Percentiles rank a stretch among this genome's conserved stretches.
These are phyloP conservation scores for Annulohypoxylon nitens DNA, from an alignment of 495 filamentous ascomycete genomes.

Conservation along the genomic window DNA sequence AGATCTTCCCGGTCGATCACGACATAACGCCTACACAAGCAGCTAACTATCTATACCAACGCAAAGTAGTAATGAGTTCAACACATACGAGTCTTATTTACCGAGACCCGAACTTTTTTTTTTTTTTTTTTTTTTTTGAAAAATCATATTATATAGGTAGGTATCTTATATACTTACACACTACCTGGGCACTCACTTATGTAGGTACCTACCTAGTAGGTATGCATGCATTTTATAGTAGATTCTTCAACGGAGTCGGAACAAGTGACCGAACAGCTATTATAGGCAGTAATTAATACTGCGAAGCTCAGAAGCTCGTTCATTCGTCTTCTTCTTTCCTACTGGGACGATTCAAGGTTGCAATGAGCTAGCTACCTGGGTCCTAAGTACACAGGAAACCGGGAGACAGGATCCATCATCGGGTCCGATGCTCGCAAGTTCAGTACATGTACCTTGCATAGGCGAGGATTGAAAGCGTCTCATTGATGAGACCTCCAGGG, in stretches of 20 bases:
- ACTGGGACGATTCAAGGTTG: constrained; percentile 18
- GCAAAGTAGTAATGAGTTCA: no score
- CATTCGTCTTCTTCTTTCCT: background rate
- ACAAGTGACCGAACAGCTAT: constrained; percentile 22
- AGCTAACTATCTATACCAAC: no score
- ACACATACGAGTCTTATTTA: no score
- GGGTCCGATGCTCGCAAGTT: constrained; percentile 28
- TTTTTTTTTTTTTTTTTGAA: no score
- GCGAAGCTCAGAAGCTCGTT: background rate
- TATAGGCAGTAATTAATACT: background rate
- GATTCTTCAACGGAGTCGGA: constrained; percentile 15
- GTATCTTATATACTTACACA: background rate
- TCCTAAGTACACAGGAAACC: background rate
- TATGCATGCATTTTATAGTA: background rate
- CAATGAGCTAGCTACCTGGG: constrained; percentile 5
- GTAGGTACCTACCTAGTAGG: background rate
- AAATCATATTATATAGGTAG: no score
- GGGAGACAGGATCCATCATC: constrained; percentile 30
- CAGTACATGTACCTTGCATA: constrained; percentile 43
- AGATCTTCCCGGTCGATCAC: constrained; percentile 44
- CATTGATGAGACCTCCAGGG: constrained; percentile 27
- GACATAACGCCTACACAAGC: constrained; percentile 6
- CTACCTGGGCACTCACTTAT: background rate
- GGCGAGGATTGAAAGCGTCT: constrained; percentile 32
- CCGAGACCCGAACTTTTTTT: no score